Evolutionary conservation across 208 protist species (phyloP).

Genomic region (Acanthamoeba rhysodes): DNA sequence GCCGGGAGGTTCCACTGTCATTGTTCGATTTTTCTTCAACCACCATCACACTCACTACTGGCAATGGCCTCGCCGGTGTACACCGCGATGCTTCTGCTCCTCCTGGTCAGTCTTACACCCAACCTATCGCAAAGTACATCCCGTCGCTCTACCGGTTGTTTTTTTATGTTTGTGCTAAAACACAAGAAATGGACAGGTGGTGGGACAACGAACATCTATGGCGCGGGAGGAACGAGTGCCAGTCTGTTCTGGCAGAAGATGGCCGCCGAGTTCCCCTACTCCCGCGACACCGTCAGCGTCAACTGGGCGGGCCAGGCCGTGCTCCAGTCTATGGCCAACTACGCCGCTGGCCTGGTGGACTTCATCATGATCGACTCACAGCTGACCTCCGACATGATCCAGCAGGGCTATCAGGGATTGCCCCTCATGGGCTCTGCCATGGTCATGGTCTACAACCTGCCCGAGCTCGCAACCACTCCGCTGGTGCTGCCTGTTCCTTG

Average conservation of each 20-base stretch:
- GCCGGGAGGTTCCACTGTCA: too few relatives aligned
- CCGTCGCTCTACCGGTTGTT: too few relatives aligned
- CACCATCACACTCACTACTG: too few relatives aligned
- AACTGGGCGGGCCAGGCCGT: slow-evolving; percentile 32
- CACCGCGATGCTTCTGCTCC: too few relatives aligned
- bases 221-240: neutral
- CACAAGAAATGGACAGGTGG: neutral
- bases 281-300: neutral
- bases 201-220: neutral
- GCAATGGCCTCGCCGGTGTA: too few relatives aligned
- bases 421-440: neutral
- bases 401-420: neutral
- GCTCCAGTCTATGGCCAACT: slow-evolving; percentile 9
- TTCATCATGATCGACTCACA: slow-evolving; percentile 25
- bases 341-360: neutral
- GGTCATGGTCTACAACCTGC: slow-evolving; percentile 41
- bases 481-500: neutral
- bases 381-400: neutral
- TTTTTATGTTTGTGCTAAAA: too few relatives aligned
- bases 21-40: too few relatives aligned
- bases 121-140: too few relatives aligned
- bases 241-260: slow-evolving; percentile 5
- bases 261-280: neutral
- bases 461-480: neutral
- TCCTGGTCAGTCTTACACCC: too few relatives aligned